Base-by-base conservation (phyloP, 2,329 filamentous ascomycete genomes). In the Calycina herbarum region DNA sequence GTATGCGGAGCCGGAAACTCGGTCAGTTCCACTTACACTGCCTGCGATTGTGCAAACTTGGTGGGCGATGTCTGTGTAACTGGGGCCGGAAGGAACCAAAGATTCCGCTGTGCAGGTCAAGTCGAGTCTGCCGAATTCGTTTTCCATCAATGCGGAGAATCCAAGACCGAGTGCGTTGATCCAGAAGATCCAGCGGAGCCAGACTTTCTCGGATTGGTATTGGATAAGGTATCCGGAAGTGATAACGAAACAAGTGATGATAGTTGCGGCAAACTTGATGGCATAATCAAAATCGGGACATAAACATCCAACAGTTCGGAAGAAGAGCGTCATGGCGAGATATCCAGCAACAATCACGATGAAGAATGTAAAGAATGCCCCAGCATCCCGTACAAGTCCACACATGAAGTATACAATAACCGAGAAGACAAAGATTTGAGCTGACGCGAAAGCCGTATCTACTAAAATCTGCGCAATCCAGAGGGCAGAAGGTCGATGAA, bases 161-260 rank as follows among this genome's bases (percentile, higher is more conserved):
- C 88, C 86, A 1, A 95, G 82, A 57, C 91, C 92, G 0, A 94
- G 80, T 0, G 88, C 83, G 67, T 93, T 93, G 76, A 93, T 80
- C 81, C 89, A 94, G 78, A 88, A 92, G 67, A 94, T 88, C 92
- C 92, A 95, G 20, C 89, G 82, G 5, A 94, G 76, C 89, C 91
- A 94, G 3, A 89, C 87, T 71, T 93, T 89, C 71, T 91, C 86
- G 1, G 82, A 85, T 60, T 89, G 85, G 75, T 91, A 93, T 75
- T 93, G 92, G 66, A 96, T 94, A 54, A 96, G 79, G 77, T 95
- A 96, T 3, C 93, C 93, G 0, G 88, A 90, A 0, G 92, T 95
- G 24, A 93, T 81, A 31, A 95, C 86, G 71, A 94, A 92, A n/a
- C 94, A 79, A 0, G 91, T 94, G 69, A 96, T 93, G 62, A 93